Evolutionary conservation across 1,139 yeast genomes (phyloP).

Genomic region (Komagataea norvegica): DNA sequence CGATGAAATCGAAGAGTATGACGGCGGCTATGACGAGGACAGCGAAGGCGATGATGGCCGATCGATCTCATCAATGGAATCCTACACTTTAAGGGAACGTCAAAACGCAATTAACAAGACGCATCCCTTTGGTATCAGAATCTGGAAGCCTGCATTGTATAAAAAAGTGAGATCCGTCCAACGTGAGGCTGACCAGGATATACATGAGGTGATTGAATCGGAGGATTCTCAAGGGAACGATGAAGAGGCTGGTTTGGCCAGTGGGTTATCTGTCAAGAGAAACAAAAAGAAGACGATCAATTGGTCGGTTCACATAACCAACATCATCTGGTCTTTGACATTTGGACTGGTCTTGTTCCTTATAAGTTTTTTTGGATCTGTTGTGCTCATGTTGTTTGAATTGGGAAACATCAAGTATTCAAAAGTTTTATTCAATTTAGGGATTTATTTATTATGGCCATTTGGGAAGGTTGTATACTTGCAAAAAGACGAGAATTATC

Average conservation of each 20-base stretch:
- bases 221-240: slow-evolving; percentile 12
- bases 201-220: slow-evolving; percentile 62
- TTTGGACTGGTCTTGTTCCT: slow-evolving; percentile 60
- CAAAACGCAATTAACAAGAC: slow-evolving; percentile 95
- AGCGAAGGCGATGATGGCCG: slow-evolving; percentile 31
- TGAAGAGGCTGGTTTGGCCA: slow-evolving; percentile 10
- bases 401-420: slow-evolving; percentile 54
- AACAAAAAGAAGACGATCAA: slow-evolving; percentile 38
- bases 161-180: slow-evolving; percentile 92
- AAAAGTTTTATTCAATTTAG: slow-evolving; percentile 55
- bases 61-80: slow-evolving; percentile 60
- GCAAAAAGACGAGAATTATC: slow-evolving; percentile 71
- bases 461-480: slow-evolving; percentile 87
- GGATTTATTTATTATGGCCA: slow-evolving; percentile 70
- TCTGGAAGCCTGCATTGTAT: slow-evolving; percentile 97
- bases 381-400: slow-evolving; percentile 35
- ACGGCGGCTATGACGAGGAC: slow-evolving; percentile 28
- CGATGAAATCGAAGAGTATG: slow-evolving; percentile 16
- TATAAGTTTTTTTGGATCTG: slow-evolving; percentile 46
- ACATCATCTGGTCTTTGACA: slow-evolving; percentile 67
- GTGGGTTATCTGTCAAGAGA: slow-evolving; percentile 1
- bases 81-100: slow-evolving; percentile 85
- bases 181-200: slow-evolving; percentile 86
- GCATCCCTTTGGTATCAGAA: slow-evolving; percentile 96
- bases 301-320: slow-evolving; percentile 66